Conservation (phyloP, 257 asterid genomes). For the Solanum bulbocastanum region DNA sequence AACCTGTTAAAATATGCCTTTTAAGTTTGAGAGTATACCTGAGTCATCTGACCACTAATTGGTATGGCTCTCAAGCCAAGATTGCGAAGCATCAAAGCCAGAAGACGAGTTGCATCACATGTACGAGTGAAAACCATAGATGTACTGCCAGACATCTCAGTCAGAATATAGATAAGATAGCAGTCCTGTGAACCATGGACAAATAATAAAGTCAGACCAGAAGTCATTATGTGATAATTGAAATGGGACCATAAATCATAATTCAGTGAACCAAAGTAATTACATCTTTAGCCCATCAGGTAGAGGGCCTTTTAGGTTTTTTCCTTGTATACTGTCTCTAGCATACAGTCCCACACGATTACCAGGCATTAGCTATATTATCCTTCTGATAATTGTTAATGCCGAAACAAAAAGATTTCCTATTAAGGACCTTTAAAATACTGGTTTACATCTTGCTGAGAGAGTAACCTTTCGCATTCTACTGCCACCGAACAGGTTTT, state of each 20-base stretch:
- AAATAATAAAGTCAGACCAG: background rate
- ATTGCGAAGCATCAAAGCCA: constrained; percentile 67
- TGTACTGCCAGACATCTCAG: constrained; percentile 61
- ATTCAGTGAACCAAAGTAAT: background rate
- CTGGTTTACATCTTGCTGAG: background rate
- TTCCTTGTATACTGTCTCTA: background rate
- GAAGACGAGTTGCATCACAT: constrained; percentile 66
- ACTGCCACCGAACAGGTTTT: background rate
- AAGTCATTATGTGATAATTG: background rate
- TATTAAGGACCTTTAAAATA: background rate
- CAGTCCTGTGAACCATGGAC: constrained; percentile 42
- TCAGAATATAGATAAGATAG: constrained; percentile 73
- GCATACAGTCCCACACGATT: background rate
- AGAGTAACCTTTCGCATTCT: background rate
- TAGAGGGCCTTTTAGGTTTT: background rate
- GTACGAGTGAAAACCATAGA: constrained; percentile 94
- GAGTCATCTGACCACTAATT: constrained; percentile 92
- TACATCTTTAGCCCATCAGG: background rate
- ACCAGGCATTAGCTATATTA: background rate
- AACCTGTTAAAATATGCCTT: background rate
- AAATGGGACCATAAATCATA: background rate
- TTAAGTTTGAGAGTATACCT: constrained; percentile 33
- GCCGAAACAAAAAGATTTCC: background rate
- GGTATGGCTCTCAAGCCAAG: constrained; percentile 85
- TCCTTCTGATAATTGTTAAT: background rate